Evolutionary conservation across 768 basidiomycete genomes (phyloP).

Genomic region (Rhodosporidiobolus sp.): DNA sequence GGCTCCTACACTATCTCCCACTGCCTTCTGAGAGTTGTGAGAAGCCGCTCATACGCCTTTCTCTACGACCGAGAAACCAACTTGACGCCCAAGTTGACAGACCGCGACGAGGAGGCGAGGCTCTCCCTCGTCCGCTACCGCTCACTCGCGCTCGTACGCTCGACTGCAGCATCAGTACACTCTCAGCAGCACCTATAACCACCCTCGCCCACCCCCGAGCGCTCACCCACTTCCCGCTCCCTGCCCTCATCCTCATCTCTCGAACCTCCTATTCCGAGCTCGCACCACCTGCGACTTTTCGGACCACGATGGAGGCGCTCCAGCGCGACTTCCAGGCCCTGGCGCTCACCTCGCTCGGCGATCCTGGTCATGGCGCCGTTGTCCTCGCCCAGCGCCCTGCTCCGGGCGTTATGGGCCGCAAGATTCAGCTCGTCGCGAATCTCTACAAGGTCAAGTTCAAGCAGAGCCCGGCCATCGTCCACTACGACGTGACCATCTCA

Average conservation of each 20-base stretch:
- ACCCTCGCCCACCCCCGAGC: background rate
- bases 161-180: too few relatives aligned
- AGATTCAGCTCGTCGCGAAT: constrained; percentile 19
- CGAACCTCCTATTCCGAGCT: background rate
- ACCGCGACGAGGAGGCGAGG: too few relatives aligned
- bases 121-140: too few relatives aligned
- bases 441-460: constrained; percentile 26
- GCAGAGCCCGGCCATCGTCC: constrained; percentile 1
- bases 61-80: too few relatives aligned
- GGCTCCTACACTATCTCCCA: too few relatives aligned
- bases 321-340: constrained; percentile 11
- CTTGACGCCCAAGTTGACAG: too few relatives aligned
- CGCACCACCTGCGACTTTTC: background rate
- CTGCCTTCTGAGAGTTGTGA: too few relatives aligned
- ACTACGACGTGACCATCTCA: constrained; percentile 19
- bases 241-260: background rate
- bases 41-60: too few relatives aligned
- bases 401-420: constrained; percentile 12
- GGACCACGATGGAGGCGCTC: constrained; percentile 17
- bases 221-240: background rate
- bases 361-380: background rate
- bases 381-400: constrained; percentile 32
- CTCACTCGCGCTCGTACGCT: too few relatives aligned
- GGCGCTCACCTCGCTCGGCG: constrained; percentile 1
- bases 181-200: background rate